Base-by-base conservation (phyloP, 495 filamentous ascomycete species). In the Neurospora terricola region DNA sequence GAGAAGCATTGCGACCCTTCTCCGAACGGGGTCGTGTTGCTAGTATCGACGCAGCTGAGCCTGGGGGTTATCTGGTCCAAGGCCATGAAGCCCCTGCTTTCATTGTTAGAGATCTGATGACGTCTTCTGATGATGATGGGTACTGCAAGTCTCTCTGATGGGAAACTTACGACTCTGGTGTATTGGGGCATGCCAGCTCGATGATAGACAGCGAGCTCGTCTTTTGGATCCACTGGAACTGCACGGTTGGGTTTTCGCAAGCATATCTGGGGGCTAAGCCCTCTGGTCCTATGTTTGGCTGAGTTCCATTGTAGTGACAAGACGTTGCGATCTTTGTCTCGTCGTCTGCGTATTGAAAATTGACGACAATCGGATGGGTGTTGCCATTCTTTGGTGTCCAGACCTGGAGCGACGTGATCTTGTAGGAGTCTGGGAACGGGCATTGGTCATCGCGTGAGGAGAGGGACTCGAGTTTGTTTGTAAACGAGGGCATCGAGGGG, bases 141-240 rank as follows among this genome's bases (percentile, higher is more conserved):
- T 21, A 45, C 18, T n/a, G 42, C 42, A 43, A 43, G 42, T 21
- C 18, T 45, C 42, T n/a, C n/a, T 68, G 10, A 38, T 27, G 18
- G 30, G 40, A 6, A 43, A 72, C 78, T 71, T 72, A 78, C 76
- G 38, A 70, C 18, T 73, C 42, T 66, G 27, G 12, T 4, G 62
- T 23, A 21, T 45, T 34, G 7, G 80, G 78, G 38, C 81, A 83
- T 4, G 74, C 76, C 38, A 70, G 72, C 78, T 83, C 81, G 40
- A 81, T 75, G 48, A 83, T 16, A 2, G 74, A 75, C 36, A 83
- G 45, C 71, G 5, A 3, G 30, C 39, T 69, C 12, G 76, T 69
- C 76, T 80, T 21, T 76, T 86, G 36, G n/a, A 85, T 69, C 83
- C 85, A 75, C 83, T 88, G 80, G 85, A 89, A 80, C 73, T 86